Evolutionary conservation across 176 grass and related monocot species (phyloP), one percentile per base, ranked within the genome.

Genomic region (Pontederia crassipes): DNA sequence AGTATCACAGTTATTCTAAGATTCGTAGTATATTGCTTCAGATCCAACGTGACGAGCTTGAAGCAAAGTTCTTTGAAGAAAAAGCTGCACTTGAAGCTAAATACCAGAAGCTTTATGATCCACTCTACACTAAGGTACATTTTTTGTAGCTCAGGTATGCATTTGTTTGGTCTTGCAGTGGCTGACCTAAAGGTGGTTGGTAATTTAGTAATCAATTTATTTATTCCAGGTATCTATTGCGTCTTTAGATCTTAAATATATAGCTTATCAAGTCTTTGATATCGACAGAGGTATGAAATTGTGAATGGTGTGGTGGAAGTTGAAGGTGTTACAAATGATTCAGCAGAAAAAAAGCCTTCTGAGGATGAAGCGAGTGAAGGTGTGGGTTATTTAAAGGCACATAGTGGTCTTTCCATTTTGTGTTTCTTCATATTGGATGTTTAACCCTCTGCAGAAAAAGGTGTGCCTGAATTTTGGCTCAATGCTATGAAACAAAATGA

Each of bases 81-180:
- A 66, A 47, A 20, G 48, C 48, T 66, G 63, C 24, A 2, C 63
- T 66, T 66, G 63, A 66, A 52, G 48, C 63, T 66, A 66, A 66
- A 66, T 66, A 66, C 11, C 63, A 66, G 63, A 66, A 66, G 48
- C 63, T 66, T 66, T 66, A 52, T 66, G 63, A n/a, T 0, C 63
- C 63, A 52, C 24, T 66, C 8, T 66, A 66, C 14, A n/a, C 46
- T 1, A 66, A 52, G 63, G 63, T 66, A 66, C 52, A 14, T 11
- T 32, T 66, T 28, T 26, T 28, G 20, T 8, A 11, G 11, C 7
- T 26, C 49, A 17, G 47, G 11, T 26, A 11, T 49, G 1, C 2
- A 11, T 48, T 64, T 14, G 9, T 50, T 11, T 49, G 17, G 10
- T 48, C 12, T 12, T 20, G 5, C 12, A 11, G 8, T 10, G 11